phyloP scores from a whole-genome alignment of 2,329 filamentous ascomycete species.

The Mariannaea elegans region DNA sequence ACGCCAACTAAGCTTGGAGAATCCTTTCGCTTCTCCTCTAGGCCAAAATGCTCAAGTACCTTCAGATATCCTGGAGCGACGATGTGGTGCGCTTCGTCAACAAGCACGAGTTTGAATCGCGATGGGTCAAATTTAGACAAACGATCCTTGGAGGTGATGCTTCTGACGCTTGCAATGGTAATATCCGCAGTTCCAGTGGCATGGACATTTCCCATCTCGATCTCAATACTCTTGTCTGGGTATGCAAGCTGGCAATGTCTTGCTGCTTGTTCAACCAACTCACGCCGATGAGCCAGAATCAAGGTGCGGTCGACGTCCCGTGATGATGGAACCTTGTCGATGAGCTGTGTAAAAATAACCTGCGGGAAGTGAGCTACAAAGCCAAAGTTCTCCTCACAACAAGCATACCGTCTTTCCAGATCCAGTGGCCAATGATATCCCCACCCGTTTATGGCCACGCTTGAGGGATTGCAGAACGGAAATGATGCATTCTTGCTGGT shows the following conservation, averaged over 20 bases:
- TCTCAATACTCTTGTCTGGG: constrained; percentile 80
- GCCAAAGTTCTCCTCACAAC: neutral
- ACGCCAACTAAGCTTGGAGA: constrained; percentile 83
- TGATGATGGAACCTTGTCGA: constrained; percentile 73
- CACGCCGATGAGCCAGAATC: constrained; percentile 89
- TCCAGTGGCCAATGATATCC: constrained; percentile 87
- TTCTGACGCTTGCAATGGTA: constrained; percentile 89
- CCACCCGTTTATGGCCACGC: constrained; percentile 79
- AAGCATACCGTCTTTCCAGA: constrained; percentile 81
- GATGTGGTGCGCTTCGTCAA: constrained; percentile 97
- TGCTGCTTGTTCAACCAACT: constrained; percentile 94
- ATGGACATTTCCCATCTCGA: constrained; percentile 86
- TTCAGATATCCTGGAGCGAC: constrained; percentile 83
- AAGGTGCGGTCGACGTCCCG: constrained; percentile 75
- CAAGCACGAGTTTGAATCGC: constrained; percentile 87
- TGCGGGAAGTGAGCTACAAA: constrained; percentile 45
- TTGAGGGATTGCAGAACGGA: constrained; percentile 76
- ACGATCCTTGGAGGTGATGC: constrained; percentile 78
- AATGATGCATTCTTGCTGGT: constrained; percentile 92
- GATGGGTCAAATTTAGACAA: constrained; percentile 83
- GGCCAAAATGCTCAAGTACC: constrained; percentile 80
- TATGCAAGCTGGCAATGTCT: constrained; percentile 84
- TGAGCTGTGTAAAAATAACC: constrained; percentile 97
- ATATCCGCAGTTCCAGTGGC: constrained; percentile 88
- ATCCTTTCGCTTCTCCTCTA: constrained; percentile 57